Evolutionary conservation across 805 yeast genomes (phyloP).

Genomic region (Pichia heedii): DNA sequence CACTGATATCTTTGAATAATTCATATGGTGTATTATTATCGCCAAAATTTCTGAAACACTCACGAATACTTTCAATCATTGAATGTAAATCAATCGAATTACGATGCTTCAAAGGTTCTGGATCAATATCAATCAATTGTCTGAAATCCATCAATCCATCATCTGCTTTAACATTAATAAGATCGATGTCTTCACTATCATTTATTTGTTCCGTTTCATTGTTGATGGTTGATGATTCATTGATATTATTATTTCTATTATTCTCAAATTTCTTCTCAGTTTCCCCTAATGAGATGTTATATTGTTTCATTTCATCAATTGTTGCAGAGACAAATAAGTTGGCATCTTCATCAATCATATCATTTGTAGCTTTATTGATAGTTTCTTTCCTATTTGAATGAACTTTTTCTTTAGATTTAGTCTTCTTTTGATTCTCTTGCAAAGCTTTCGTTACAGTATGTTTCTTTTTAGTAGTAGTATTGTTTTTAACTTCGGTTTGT

Average conservation of each 20-base stretch:
- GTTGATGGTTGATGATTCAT: no score
- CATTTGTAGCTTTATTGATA: constrained; percentile 4
- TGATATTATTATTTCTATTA: not conserved
- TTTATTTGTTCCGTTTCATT: not conserved
- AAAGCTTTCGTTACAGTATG: not conserved
- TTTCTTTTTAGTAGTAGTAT: no score
- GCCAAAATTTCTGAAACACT: constrained; percentile 20
- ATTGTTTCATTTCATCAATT: constrained; percentile 22
- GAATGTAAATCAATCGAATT: constrained; percentile 15
- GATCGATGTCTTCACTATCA: constrained; percentile 3
- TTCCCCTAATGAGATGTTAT: constrained; percentile 4
- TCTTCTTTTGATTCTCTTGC: not conserved
- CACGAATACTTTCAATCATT: constrained; percentile 18
- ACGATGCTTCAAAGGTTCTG: constrained; percentile 24
- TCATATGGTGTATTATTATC: constrained; percentile 21
- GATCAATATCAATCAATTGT: constrained; percentile 19
- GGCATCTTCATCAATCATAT: constrained; percentile 13
- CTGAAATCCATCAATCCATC: constrained; percentile 14
- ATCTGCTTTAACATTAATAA: constrained; percentile 9
- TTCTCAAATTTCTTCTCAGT: no score
- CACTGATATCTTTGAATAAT: constrained; percentile 22
- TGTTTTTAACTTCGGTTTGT: no score
- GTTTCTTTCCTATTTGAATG: not conserved
- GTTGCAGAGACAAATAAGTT: constrained; percentile 26
- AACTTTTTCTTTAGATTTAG: not conserved